These are phyloP conservation scores for Yamadazyma sp. DNA, from an alignment of 1,139 yeast genomes.

Conservation along the genomic window DNA sequence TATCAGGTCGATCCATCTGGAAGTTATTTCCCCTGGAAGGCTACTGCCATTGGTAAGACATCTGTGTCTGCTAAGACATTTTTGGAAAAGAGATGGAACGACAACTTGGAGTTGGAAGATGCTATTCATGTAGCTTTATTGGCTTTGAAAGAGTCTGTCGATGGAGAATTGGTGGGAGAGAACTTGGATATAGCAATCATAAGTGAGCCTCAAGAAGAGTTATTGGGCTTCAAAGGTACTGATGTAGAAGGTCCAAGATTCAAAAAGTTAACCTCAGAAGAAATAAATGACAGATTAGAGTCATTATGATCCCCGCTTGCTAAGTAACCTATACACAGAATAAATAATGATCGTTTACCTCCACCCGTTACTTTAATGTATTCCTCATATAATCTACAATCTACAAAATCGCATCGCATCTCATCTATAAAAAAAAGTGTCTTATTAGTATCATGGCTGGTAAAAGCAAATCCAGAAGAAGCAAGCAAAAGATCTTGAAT, in stretches of 20 bases:
- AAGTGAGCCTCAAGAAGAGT: constrained; percentile 78
- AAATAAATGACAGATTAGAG: constrained; percentile 91
- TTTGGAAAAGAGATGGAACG: constrained; percentile 97
- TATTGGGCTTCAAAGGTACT: constrained; percentile 87
- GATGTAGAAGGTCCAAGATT: constrained; percentile 82
- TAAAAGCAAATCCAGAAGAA: constrained; percentile 29
- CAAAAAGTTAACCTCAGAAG: constrained; percentile 81
- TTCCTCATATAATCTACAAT: neutral
- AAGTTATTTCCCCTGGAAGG: constrained; percentile 99
- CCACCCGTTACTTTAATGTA: neutral
- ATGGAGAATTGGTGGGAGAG: constrained; percentile 96
- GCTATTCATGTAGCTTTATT: constrained; percentile 95
- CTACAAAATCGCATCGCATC: constrained; percentile 12
- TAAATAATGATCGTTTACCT: neutral
- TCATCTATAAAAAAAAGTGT: constrained; percentile 10
- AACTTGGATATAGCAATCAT: constrained; percentile 91
- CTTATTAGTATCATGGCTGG: constrained; percentile 17
- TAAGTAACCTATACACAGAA: neutral
- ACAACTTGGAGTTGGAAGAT: constrained; percentile 93
- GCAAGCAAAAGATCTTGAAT: constrained; percentile 39
- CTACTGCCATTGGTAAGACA: constrained; percentile 97
- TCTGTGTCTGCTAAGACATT: constrained; percentile 94
- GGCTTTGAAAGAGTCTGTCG: constrained; percentile 94
- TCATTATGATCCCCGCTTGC: constrained; percentile 57
- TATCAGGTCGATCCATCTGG: constrained; percentile 99